Conservation (phyloP, 768 basidiomycete genomes). For the Suillus decipiens region DNA sequence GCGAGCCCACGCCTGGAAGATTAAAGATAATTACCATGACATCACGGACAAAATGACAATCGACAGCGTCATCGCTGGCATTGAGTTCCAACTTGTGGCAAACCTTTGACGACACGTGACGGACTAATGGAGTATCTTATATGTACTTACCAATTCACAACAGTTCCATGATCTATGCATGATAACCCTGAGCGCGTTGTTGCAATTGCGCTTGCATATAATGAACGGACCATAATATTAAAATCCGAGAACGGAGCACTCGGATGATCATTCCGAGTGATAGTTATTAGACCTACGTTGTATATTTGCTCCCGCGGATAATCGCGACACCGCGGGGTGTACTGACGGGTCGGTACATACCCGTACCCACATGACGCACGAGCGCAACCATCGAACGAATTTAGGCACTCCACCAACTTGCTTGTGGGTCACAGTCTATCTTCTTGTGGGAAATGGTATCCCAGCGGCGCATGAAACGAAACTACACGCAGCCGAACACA, state of each 20-base stretch:
- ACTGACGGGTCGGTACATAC: not conserved
- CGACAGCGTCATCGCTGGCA: slow-evolving; percentile 43
- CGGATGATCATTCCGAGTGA: not conserved
- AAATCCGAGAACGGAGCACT: not conserved
- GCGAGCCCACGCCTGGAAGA: not conserved
- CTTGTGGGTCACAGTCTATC: not conserved
- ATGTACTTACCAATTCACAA: slow-evolving; percentile 38
- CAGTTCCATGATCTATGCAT: slow-evolving; percentile 48
- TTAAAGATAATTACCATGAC: slow-evolving; percentile 47
- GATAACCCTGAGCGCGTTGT: slow-evolving; percentile 45
- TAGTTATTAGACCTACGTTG: slow-evolving; percentile 30
- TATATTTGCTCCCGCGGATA: not conserved
- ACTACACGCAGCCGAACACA: not conserved
- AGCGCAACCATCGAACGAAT: not conserved
- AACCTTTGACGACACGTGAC: slow-evolving; percentile 20
- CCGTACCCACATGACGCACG: not conserved
- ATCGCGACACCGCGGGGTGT: not conserved
- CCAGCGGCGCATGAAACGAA: not conserved
- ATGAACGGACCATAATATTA: slow-evolving; percentile 39
- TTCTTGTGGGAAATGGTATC: not conserved
- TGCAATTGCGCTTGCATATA: slow-evolving; percentile 43
- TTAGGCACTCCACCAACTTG: not conserved
- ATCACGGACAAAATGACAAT: slow-evolving; percentile 45
- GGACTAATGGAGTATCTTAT: not conserved
- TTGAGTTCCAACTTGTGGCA: slow-evolving; percentile 56